Evolutionary conservation across 495 filamentous ascomycete species (phyloP), one percentile per base, ranked within the genome.

Genomic region (Penicillium atrosanguineum): DNA sequence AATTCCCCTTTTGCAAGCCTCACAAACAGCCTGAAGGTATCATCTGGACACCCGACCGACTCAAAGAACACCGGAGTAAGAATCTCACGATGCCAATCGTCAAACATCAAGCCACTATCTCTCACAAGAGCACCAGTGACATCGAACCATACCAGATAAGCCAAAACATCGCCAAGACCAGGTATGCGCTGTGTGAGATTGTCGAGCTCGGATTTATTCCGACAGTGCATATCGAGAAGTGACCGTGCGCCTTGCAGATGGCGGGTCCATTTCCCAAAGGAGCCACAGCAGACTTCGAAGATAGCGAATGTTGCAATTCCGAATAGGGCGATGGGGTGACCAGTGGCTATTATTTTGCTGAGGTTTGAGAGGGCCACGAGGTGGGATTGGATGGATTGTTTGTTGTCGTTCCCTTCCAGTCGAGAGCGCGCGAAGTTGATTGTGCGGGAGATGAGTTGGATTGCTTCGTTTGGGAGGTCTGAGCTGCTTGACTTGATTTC

Each of bases 301-400:
- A 71, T 67, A 2, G 68, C 66, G 25, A 71, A 69, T 5, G 67
- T 68, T 0, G 64, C 68, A 9, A 71, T 71, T 0, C 67, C 68
- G 38, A 71, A 65, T 14, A 71, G 44, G 5, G 67, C 67, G 41
- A 71, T 60, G 0, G 68, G 68, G 40, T 71, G 60, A 7, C 62
- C 67, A 7, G 60, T 63, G 23, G 67, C 62, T 14, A 71, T 63
- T 11, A 68, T 56, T 38, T 64, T 55, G 25, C 56, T 68, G 19
- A 71, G 50, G 16, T 67, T 65, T 19, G 57, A 59, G 9, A 71
- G 34, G 1, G 68, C 68, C 7, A 56, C 43, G 4, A 71, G 52
- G 53, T 69, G 68, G 15, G 61, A 68, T 11, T 67, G 66, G 20
- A 69, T 64, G 5, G 60, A 56, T 20, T 63, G 44, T 28, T 53